Percentiles rank a stretch among this genome's conserved stretches.
These are phyloP conservation scores for Daldinia concentrica DNA, from an alignment of 495 filamentous ascomycete genomes.

Conservation along the genomic window DNA sequence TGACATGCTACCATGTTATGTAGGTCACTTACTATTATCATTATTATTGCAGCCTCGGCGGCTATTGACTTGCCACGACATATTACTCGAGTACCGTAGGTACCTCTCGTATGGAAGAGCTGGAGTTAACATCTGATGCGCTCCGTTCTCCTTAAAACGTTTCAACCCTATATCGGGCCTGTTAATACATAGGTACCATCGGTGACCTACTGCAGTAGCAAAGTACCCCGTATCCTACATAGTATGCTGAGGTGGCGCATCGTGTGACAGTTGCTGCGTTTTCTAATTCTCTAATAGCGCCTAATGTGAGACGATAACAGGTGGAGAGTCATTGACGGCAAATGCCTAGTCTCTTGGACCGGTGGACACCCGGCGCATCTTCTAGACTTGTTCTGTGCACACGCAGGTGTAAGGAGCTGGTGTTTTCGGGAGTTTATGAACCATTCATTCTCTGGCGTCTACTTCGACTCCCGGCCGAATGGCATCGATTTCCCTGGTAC, in stretches of 20 bases:
- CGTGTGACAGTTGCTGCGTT: conserved; percentile 7
- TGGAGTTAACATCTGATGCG: conserved; percentile 37
- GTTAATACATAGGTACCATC: conserved; percentile 27
- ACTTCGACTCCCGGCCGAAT: conserved; percentile 24
- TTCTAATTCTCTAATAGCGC: conserved; percentile 16
- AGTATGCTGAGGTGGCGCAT: conserved; percentile 13
- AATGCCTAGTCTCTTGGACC: neutral
- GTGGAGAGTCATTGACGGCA: conserved; percentile 11
- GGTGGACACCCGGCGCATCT: neutral
- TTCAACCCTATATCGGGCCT: conserved; percentile 38
- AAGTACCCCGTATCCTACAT: conserved; percentile 18
- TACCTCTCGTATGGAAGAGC: conserved; percentile 14
- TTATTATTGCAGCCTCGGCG: conserved; percentile 33
- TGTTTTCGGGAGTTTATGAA: neutral
- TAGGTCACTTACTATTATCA: conserved; percentile 24
- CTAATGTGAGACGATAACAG: conserved; percentile 21
- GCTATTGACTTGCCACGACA: conserved; percentile 38
- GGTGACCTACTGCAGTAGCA: conserved; percentile 18
- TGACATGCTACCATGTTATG: neutral
- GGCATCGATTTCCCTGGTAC: conserved; percentile 14
- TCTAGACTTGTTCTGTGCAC: neutral
- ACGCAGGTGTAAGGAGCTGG: neutral
- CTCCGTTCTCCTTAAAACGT: conserved; percentile 32
- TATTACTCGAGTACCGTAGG: conserved; percentile 17
- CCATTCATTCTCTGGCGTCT: conserved; percentile 11